Conservation (phyloP, 441 rosid genomes). For the Eutrema salsugineum region DNA sequence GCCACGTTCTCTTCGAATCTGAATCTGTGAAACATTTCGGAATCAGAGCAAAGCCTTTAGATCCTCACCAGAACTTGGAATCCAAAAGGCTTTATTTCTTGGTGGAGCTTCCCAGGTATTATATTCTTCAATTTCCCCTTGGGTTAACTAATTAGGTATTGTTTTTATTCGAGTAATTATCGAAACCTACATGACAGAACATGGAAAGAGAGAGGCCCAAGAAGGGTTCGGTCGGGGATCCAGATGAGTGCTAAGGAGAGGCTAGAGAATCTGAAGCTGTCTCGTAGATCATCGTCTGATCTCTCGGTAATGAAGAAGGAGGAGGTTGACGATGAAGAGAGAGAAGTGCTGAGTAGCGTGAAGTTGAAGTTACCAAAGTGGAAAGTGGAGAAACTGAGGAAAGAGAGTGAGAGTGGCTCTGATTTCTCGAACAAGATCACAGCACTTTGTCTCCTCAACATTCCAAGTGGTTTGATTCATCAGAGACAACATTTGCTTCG, state of each 20-base stretch:
- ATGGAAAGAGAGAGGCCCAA: slow-evolving; percentile 40
- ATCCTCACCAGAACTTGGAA: slow-evolving; percentile 43
- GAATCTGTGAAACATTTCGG: slow-evolving; percentile 75
- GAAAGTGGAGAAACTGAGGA: slow-evolving; percentile 58
- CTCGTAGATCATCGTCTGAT: slow-evolving; percentile 76
- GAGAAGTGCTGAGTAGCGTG: slow-evolving; percentile 39
- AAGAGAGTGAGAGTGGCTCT: slow-evolving; percentile 50
- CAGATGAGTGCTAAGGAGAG: slow-evolving; percentile 81
- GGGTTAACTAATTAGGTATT: background rate
- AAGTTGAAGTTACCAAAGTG: slow-evolving; percentile 63
- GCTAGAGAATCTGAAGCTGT: slow-evolving; percentile 69
- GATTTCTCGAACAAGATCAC: slow-evolving; percentile 66
- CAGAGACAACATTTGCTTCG: slow-evolving; percentile 29
- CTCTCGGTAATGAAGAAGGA: slow-evolving; percentile 39
- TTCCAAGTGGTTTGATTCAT: slow-evolving; percentile 1
- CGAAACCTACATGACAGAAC: slow-evolving; percentile 27
- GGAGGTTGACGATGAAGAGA: background rate
- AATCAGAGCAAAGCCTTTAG: slow-evolving; percentile 62
- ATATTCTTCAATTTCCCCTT: background rate
- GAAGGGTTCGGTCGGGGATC: slow-evolving; percentile 78
- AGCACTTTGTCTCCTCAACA: slow-evolving; percentile 44
- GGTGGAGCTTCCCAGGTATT: slow-evolving; percentile 58
- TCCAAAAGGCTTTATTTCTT: slow-evolving; percentile 74
- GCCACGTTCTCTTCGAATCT: slow-evolving; percentile 70
- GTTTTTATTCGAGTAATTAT: background rate